Evolutionary conservation across 164 flowering plant species (phyloP).

Genomic region (Taxillus chinensis): DNA sequence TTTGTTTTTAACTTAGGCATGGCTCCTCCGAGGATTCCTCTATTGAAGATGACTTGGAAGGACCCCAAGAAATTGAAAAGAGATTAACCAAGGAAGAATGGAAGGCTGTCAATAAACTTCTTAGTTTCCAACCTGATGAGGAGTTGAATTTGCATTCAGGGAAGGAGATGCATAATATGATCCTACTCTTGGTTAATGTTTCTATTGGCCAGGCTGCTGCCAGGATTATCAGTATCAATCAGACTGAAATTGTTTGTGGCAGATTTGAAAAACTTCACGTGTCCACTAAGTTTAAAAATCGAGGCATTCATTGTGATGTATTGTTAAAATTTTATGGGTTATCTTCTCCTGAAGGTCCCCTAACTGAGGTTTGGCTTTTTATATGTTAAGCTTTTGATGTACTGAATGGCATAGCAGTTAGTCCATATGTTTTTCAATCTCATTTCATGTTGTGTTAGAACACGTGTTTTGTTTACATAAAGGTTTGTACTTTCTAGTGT

Average conservation of each 20-base stretch:
- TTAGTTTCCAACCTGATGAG: constrained; percentile 86
- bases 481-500: no score
- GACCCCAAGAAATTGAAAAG: constrained; percentile 36
- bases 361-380: constrained; percentile 64
- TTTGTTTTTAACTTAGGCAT: constrained; percentile 34
- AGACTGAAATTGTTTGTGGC: constrained; percentile 81
- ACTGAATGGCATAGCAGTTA: background rate
- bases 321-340: constrained; percentile 76
- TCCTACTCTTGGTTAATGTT: constrained; percentile 52
- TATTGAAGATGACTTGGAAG: constrained; percentile 33
- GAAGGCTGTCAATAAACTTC: constrained; percentile 78
- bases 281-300: constrained; percentile 62
- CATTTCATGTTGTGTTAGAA: background rate
- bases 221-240: constrained; percentile 48
- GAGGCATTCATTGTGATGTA: constrained; percentile 71
- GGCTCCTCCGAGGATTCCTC: constrained; percentile 33
- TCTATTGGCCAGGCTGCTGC: constrained; percentile 83
- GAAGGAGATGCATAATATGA: constrained; percentile 66
- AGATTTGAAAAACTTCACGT: constrained; percentile 85
- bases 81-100: constrained; percentile 89
- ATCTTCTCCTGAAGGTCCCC: constrained; percentile 94
- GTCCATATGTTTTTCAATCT: background rate
- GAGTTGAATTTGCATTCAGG: constrained; percentile 41
- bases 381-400: background rate
- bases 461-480: no score